These are phyloP conservation scores for Avena sativa DNA, from an alignment of 176 grass and related monocot species.

Conservation along the genomic window DNA sequence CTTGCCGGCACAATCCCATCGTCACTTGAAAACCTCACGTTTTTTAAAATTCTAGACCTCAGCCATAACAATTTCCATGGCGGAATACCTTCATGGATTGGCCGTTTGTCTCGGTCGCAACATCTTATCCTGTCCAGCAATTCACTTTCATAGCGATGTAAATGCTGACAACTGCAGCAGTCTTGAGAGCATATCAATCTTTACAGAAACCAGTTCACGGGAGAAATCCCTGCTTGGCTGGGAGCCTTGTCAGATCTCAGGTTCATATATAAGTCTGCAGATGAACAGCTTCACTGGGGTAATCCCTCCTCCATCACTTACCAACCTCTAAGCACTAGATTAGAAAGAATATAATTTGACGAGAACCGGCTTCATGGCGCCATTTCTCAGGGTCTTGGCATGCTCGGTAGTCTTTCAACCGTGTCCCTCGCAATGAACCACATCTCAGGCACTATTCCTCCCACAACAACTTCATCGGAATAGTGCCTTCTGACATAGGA, in stretches of 20 bases:
- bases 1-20: slow-evolving; percentile 20
- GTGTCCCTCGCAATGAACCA: background rate
- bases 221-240: slow-evolving; percentile 34
- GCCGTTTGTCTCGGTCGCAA: background rate
- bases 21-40: slow-evolving; percentile 34
- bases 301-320: background rate
- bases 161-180: slow-evolving; percentile 9
- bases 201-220: background rate
- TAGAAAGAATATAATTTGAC: no score
- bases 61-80: background rate
- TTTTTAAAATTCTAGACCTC: slow-evolving; percentile 22
- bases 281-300: slow-evolving; percentile 32
- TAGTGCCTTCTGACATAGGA: slow-evolving; percentile 40
- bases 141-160: slow-evolving; percentile 3
- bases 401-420: background rate
- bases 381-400: slow-evolving; percentile 24
- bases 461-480: slow-evolving; percentile 47
- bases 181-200: background rate
- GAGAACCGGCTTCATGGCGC: slow-evolving; percentile 12
- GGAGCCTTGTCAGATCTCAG: background rate
- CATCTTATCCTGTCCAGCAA: background rate
- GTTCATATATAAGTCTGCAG: background rate
- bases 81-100: background rate
- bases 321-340: slow-evolving; percentile 3
- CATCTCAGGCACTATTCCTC: slow-evolving; percentile 43